Conservation (phyloP, 176 grass and related monocot species). For the Carex parvula region DNA sequence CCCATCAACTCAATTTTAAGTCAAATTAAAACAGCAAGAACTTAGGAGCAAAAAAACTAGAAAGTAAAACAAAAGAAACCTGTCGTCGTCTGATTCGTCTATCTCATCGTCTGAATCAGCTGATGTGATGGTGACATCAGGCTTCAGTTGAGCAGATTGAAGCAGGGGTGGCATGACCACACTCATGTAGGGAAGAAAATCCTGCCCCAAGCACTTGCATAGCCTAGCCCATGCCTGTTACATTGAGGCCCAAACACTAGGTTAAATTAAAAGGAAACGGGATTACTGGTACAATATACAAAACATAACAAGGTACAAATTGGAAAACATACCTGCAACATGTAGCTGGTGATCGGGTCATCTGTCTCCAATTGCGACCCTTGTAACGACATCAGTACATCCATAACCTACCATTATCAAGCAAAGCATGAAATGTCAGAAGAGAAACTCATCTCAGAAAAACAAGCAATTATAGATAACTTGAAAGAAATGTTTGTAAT, state of each 20-base stretch:
- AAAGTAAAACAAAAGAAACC: constrained; percentile 35
- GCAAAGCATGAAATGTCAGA: constrained; percentile 26
- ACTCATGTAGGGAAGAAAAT: constrained; percentile 98
- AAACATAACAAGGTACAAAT: not conserved
- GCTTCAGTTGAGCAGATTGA: constrained; percentile 97
- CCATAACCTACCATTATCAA: constrained; percentile 68
- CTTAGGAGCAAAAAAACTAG: not conserved
- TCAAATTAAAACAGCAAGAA: constrained; percentile 17
- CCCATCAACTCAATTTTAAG: no score
- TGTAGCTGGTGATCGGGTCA: constrained; percentile 97
- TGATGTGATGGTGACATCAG: constrained; percentile 94
- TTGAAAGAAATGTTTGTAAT: not conserved
- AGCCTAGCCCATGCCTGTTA: constrained; percentile 93
- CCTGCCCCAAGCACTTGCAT: constrained; percentile 98
- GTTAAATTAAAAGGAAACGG: not conserved
- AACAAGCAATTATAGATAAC: not conserved
- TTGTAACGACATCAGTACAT: constrained; percentile 97
- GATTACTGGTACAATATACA: not conserved
- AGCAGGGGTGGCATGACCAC: constrained; percentile 98
- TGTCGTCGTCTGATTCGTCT: constrained; percentile 87
- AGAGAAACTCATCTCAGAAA: not conserved
- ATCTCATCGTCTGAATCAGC: constrained; percentile 95
- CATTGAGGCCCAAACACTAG: constrained; percentile 17
- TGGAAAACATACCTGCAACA: constrained; percentile 69
- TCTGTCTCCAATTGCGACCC: constrained; percentile 93